Base-by-base conservation (phyloP, 1,139 yeast species). In the Hemisphaericaspora xylanilytica region DNA sequence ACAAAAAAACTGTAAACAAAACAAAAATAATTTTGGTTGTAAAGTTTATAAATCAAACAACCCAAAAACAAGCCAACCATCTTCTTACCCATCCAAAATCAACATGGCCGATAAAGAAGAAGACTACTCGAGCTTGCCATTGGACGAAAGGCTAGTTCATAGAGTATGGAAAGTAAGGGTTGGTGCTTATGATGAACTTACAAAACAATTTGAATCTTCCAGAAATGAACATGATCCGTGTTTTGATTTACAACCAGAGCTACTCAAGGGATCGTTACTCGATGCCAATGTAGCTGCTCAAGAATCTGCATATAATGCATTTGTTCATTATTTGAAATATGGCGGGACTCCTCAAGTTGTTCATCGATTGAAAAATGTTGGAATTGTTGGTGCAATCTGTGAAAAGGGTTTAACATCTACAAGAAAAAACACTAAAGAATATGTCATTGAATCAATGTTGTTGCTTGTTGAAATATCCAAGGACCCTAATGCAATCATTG, bases 231-330 rank as follows among this genome's bases (percentile, higher is more conserved):
- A 70, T 11, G 87, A 78, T 46, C 73, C 70, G 2, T 73, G 81
- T 34, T 81, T 77, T 54, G 74, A 73, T 41, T 75, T 81, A 1
- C 52, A 49, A 22, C 63, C 67, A 2, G 83, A 78, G 11, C 40
- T 70, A 10, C 63, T 80, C 49, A 80, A 75, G 49, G 74, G 72
- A 49, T 73, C 81, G 28, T 79, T 85, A 9, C 70, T 77, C 6
- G 99, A 92, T 57, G 60, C 84, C 31, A 92, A 92, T 58, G 97
- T 89, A 12, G 95, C 86, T 16, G 96, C 98, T 0, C 96, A 89
- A 51, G 97, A 92, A 55, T 66, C 85, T 0, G 97, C 89, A 10
- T 67, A 88, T 28, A 60, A 66, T 10, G 71, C 85, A 5, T 59
- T 86, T 18, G 61, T 63, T 11, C 72, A 76, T n/a, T 76, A 78